Percentiles rank a stretch among this genome's conserved stretches.
Evolutionary conservation across 176 grass and related monocot species (phyloP).

Genomic region (Tuctoria greenei): DNA sequence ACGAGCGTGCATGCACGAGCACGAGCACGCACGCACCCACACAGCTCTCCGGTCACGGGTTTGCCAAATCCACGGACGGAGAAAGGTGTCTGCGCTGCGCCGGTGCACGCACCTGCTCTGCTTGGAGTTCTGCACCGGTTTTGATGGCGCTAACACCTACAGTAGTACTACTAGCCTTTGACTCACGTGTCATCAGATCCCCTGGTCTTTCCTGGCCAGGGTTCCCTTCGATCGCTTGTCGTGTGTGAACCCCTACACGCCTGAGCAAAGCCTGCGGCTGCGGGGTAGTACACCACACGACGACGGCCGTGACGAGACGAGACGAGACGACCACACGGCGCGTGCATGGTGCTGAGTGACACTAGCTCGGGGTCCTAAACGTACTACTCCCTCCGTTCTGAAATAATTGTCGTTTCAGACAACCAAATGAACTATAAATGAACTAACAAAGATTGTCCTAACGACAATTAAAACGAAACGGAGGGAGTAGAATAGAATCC

Average conservation of each 20-base stretch:
- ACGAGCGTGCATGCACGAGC: background rate
- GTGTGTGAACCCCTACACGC: background rate
- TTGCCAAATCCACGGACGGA: background rate
- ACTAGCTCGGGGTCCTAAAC: conserved; percentile 11
- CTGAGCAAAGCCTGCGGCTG: conserved; percentile 6
- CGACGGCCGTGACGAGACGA: background rate
- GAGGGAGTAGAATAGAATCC: no score
- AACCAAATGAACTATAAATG: no score
- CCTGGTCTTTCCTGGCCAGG: background rate
- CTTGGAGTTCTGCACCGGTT: background rate
- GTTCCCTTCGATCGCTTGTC: no score
- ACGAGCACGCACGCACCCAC: no score
- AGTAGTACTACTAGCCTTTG: background rate
- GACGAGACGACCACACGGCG: background rate
- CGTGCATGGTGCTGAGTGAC: background rate
- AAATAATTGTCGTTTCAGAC: no score
- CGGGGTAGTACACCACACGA: background rate
- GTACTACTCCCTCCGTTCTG: no score
- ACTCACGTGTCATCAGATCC: background rate
- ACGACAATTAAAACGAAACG: no score
- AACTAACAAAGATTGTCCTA: no score
- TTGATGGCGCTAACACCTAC: conserved; percentile 12
- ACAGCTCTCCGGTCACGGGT: background rate
- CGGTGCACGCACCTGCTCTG: background rate
- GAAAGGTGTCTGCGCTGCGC: background rate